Percentiles rank a stretch among this genome's conserved stretches.
Conservation (phyloP, 208 protist genomes). For the Naegleria lovaniensis region DNA sequence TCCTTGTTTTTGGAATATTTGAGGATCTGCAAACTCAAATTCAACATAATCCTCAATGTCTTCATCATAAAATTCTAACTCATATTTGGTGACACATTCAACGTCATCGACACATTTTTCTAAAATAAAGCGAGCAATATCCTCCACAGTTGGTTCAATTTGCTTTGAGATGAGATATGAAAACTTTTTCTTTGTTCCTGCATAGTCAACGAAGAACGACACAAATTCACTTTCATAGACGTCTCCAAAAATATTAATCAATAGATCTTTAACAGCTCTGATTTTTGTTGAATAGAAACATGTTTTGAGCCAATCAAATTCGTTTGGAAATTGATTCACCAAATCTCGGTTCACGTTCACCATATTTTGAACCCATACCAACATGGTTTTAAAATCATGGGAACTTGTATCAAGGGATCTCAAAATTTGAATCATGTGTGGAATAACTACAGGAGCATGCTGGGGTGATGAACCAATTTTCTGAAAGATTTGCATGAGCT, state of each 20-base stretch:
- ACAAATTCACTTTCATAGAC: neutral
- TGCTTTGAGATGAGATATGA: neutral
- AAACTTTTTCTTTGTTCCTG: neutral
- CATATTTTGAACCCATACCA: neutral
- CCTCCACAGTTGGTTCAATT: neutral
- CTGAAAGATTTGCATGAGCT: neutral
- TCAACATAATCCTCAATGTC: neutral
- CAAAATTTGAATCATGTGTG: neutral
- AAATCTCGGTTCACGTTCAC: neutral
- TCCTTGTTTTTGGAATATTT: neutral
- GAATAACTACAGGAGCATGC: neutral
- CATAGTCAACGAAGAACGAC: neutral
- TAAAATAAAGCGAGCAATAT: neutral
- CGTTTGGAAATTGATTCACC: neutral
- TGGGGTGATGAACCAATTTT: neutral
- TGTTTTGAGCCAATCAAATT: neutral
- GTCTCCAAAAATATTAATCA: neutral
- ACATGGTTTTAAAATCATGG: neutral
- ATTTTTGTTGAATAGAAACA: neutral
- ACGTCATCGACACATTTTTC: neutral
- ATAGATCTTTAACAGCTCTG: neutral
- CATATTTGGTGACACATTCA: neutral
- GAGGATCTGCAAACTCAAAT: neutral
- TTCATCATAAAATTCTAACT: neutral
- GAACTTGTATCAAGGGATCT: neutral